phyloP scores from a whole-genome alignment of 2,329 filamentous ascomycete genomes.

The Diaporthe sp. region DNA sequence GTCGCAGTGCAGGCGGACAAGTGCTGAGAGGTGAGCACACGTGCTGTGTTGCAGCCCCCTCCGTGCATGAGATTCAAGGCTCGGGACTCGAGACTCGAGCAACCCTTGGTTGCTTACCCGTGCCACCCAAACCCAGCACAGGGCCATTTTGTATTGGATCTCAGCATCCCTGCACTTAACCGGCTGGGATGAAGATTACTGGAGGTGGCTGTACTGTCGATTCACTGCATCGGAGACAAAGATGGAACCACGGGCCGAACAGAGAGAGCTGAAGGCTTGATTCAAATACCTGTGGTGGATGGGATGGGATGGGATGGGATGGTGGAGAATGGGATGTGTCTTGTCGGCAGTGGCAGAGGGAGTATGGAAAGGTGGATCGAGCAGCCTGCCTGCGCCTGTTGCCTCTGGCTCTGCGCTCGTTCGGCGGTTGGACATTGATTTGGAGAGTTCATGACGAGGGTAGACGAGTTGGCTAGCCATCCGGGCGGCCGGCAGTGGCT shows the following conservation, averaged over 20 bases:
- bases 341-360: background rate
- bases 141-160: conserved; percentile 6
- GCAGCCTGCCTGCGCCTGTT: background rate
- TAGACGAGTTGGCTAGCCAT: background rate
- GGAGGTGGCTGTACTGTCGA: conserved; percentile 26
- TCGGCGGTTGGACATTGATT: background rate
- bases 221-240: conserved; percentile 17
- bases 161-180: conserved; percentile 17
- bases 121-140: background rate
- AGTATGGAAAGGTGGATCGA: background rate
- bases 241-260: conserved; percentile 28
- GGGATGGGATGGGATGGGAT: background rate
- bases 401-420: background rate
- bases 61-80: background rate
- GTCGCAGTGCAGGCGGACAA: conserved; percentile 27
- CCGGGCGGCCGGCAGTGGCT: conserved; percentile 4
- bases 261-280: background rate
- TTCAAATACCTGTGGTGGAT: background rate
- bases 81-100: conserved; percentile 14
- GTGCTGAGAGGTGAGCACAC: conserved; percentile 26
- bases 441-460: background rate
- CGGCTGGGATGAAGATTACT: conserved; percentile 15
- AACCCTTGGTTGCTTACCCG: background rate
- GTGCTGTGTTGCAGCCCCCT: conserved; percentile 17
- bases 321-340: background rate